Evolutionary conservation across 371 early-diverging fungal species (phyloP), one percentile per base, ranked within the genome.

Genomic region (Catenaria anguillulae): DNA sequence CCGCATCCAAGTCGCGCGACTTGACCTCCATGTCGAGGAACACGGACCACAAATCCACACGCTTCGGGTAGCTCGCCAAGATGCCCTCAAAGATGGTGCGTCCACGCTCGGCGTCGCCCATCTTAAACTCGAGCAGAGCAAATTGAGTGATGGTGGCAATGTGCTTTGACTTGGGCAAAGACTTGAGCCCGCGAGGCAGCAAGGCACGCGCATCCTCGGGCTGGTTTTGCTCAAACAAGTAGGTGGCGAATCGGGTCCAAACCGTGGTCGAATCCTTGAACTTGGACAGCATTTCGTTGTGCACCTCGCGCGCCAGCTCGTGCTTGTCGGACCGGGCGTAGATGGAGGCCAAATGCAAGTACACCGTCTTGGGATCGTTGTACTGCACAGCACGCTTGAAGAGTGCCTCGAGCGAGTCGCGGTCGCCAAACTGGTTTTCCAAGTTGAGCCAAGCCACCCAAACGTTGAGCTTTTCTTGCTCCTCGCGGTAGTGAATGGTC

Each of bases 41-140:
- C 19, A 97, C 77, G 19, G 83, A 85, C 97, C 97, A 97, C 60
- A 97, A 71, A 76, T 97, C 97, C 36, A 89, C 70, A 13, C 94
- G 82, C 72, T 93, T 97, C 31, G 95, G 94, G 67, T 91, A 85
- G 62, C 84, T 87, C 71, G 81, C 81, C 71, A 97, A 74, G 43
- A 97, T 77, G 46, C 92, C 90, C 76, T 97, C 97, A 68, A 95
- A 87, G 64, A 97, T 82, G 0, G 98, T 95, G 54, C 97, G 84
- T 19, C 93, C 97, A 65, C 93, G 85, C 70, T 96, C 97, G 26
- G 88, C 77, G 68, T 93, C 91, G 46, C 93, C 94, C 64, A 85
- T 75, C 74, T 88, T 88, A 80, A 90, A 96, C 75, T 94, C 95
- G 75, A 94, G 76, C 70, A 88, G 89, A 3, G 89, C 97, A 77